Percentiles rank a stretch among this genome's conserved stretches.
These are phyloP conservation scores for Metarhizium brunneum DNA, from an alignment of 2,329 filamentous ascomycete species.

Conservation along the genomic window DNA sequence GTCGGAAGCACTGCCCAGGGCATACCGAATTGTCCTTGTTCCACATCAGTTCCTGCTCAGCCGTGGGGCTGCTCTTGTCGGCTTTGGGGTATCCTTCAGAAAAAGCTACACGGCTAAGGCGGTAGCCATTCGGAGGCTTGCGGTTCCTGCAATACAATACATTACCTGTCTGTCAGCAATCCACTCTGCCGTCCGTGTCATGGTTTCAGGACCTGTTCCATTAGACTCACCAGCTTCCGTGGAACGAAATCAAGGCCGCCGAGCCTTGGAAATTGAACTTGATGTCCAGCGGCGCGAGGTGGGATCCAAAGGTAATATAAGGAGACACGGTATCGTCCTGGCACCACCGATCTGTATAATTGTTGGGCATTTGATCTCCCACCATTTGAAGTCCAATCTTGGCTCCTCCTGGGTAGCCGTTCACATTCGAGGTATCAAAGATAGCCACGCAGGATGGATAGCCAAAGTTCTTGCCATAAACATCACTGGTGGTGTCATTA, in stretches of 20 bases:
- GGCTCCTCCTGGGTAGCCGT: slow-evolving; percentile 23
- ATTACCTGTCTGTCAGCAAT: not conserved
- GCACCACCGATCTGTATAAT: slow-evolving; percentile 15
- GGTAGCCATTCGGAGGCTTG: slow-evolving; percentile 26
- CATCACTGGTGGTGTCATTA: slow-evolving; percentile 10
- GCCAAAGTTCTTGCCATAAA: slow-evolving; percentile 43
- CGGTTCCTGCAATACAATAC: slow-evolving; percentile 17
- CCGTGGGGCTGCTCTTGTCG: slow-evolving; percentile 25
- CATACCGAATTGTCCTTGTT: slow-evolving; percentile 37
- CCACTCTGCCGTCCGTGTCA: not conserved
- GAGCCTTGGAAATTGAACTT: slow-evolving; percentile 47
- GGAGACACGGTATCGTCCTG: slow-evolving; percentile 12
- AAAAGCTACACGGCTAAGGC: slow-evolving; percentile 27
- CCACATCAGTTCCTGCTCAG: slow-evolving; percentile 37
- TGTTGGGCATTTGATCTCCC: slow-evolving; percentile 12
- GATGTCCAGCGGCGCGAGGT: slow-evolving; percentile 57
- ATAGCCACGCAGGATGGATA: slow-evolving; percentile 55
- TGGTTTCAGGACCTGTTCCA: not conserved
- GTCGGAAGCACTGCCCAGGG: slow-evolving; percentile 41
- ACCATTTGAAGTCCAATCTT: slow-evolving; percentile 15
- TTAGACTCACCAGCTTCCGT: slow-evolving; percentile 44
- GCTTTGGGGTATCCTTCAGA: slow-evolving; percentile 23
- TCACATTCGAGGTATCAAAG: slow-evolving; percentile 31
- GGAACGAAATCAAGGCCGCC: slow-evolving; percentile 51
- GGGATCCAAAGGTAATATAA: slow-evolving; percentile 26